Evolutionary conservation across 306 rosid genomes (phyloP), one percentile per base, ranked within the genome.

Genomic region (Astragalus glycyphyllos): DNA sequence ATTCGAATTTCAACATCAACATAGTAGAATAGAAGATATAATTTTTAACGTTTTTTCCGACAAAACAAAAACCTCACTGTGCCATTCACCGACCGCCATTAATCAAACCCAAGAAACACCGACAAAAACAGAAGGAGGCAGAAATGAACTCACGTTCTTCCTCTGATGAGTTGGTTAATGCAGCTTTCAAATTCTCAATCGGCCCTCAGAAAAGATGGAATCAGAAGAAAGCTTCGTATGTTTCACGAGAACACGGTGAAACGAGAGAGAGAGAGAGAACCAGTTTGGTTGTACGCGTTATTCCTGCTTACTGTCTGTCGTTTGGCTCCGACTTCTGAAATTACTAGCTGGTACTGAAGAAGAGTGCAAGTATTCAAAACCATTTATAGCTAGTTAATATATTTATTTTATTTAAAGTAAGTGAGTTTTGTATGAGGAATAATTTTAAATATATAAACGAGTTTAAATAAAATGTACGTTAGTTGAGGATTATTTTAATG

Each of bases 31-130:
- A 37, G 2, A 26, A 26, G 31, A 26, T 0, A 34, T 20, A 35
- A 35, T 57, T 59, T 73, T 44, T 2, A 8, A 32, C 65, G 41
- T 40, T 57, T 54, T 38, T 7, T 26, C 16, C 51, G 2, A 62
- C 35, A 50, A 74, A 74, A 26, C 60, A 73, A 44, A 58, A 72
- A 57, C 50, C 55, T 62, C 32, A 73, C 38, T 50, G 51, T 48
- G 31, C 31, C 31, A 26, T 26, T 26, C 31, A 26, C 31, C 31
- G 31, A 26, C 31, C 31, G 31, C 31, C 26, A 57, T 50, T 70
- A 67, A 73, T 14, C 1, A 61, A 20, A 40, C 68, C 8, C 60
- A 69, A 74, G 84, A 85, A 69, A 34, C 81, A 75, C 83, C 74
- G 70, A 77, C 84, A 81, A 3, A 54, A 5, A 67, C n/a, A 23